Evolutionary conservation across 2,329 filamentous ascomycete genomes (phyloP).

Genomic region (Monosporascus sp.): DNA sequence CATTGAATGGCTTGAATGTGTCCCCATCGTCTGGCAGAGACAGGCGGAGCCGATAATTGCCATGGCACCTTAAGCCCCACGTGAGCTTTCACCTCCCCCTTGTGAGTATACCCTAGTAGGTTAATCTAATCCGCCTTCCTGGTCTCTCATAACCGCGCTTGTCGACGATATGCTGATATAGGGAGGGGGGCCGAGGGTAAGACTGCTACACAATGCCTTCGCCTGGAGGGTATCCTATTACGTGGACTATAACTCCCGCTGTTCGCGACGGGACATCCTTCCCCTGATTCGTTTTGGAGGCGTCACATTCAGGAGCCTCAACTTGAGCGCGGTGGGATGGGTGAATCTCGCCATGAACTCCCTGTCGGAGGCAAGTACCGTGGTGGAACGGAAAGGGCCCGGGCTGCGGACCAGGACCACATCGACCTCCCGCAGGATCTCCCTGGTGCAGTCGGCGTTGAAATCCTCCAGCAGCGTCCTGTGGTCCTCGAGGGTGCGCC

Average conservation of each 20-base stretch:
- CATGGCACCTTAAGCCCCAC: too few species aligned
- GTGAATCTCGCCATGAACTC: not conserved
- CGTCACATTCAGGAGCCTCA: not conserved
- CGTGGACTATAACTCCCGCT: not conserved
- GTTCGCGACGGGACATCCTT: not conserved
- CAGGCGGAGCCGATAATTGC: too few species aligned
- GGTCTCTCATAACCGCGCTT: too few species aligned
- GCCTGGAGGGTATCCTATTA: not conserved
- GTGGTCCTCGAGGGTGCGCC: not conserved
- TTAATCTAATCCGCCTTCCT: too few species aligned
- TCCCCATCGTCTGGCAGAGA: too few species aligned
- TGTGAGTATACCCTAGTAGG: too few species aligned
- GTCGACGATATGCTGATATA: too few species aligned
- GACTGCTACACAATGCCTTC: not conserved
- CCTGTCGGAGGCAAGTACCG: not conserved
- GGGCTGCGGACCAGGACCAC: not conserved
- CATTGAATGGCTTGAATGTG: too few species aligned
- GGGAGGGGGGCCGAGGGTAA: too few species aligned
- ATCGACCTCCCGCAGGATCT: conserved; percentile 1
- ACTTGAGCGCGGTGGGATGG: not conserved
- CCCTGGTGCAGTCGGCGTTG: not conserved
- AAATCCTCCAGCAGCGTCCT: not conserved
- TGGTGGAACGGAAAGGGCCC: not conserved
- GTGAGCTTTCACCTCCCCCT: too few species aligned
- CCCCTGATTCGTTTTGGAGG: not conserved